These are phyloP conservation scores for Colletotrichum chlorophyti DNA, from an alignment of 2,329 filamentous ascomycete species.

Conservation along the genomic window DNA sequence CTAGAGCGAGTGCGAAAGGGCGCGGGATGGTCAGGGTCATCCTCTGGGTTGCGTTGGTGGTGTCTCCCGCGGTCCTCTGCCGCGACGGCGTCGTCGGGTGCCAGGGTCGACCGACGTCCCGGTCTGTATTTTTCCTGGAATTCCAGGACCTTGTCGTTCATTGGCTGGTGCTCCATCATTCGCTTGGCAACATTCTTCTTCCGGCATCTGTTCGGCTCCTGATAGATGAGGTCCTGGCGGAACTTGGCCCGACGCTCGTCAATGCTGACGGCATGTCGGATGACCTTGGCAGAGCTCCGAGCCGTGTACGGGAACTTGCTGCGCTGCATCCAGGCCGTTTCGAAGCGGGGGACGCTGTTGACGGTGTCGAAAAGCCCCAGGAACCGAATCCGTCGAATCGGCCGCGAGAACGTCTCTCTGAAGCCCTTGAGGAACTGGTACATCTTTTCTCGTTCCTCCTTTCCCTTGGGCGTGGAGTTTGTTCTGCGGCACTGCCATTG, in stretches of 20 bases:
- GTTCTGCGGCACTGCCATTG: constrained; percentile 71
- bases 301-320: constrained; percentile 77
- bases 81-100: constrained; percentile 20
- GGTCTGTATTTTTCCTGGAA: constrained; percentile 45
- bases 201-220: constrained; percentile 40
- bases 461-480: constrained; percentile 41
- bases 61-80: constrained; percentile 21
- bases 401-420: constrained; percentile 80
- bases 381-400: constrained; percentile 76
- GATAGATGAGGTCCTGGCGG: constrained; percentile 72
- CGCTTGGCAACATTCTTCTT: constrained; percentile 32
- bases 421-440: constrained; percentile 81
- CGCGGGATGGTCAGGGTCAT: constrained; percentile 40
- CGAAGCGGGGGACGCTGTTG: constrained; percentile 80
- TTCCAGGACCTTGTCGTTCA: constrained; percentile 34
- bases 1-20: constrained; percentile 51
- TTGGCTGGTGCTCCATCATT: constrained; percentile 23
- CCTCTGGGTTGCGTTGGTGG: neutral
- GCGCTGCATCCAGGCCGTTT: constrained; percentile 78
- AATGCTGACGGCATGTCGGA: constrained; percentile 74
- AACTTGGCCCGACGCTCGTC: constrained; percentile 77
- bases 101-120: constrained; percentile 20
- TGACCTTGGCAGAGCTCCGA: constrained; percentile 63
- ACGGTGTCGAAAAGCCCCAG: constrained; percentile 84
- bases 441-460: constrained; percentile 63